Conservation (phyloP, 768 basidiomycete species). For the Terana coerulea region DNA sequence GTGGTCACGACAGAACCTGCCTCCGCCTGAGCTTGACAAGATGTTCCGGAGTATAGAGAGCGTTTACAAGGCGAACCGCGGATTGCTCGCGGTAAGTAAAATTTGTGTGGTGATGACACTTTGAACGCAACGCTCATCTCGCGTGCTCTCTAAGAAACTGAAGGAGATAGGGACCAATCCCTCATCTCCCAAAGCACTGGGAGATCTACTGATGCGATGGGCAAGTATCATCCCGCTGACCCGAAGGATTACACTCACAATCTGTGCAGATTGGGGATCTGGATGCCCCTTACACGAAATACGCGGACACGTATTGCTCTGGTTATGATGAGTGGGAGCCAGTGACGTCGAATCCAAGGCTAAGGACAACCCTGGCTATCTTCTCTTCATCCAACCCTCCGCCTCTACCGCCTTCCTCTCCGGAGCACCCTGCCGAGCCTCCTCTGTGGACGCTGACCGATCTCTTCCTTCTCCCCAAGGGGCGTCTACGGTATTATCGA, state of each 20-base stretch:
- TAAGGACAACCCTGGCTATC: conserved; percentile 59
- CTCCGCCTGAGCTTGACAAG: conserved; percentile 83
- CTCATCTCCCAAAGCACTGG: conserved; percentile 87
- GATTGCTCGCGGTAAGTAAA: conserved; percentile 63
- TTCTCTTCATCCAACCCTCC: conserved; percentile 70
- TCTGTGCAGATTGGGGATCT: conserved; percentile 81
- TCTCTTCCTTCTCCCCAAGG: conserved; percentile 83
- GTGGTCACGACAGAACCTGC: conserved; percentile 94
- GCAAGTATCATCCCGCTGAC: conserved; percentile 42
- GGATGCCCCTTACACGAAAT: conserved; percentile 79
- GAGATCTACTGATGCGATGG: conserved; percentile 97
- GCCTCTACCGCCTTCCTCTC: conserved; percentile 36
- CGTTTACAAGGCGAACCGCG: conserved; percentile 88
- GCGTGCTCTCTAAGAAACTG: conserved; percentile 62
- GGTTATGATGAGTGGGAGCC: conserved; percentile 87
- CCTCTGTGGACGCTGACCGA: conserved; percentile 78
- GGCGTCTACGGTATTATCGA: conserved; percentile 66
- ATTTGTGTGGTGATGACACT: background rate
- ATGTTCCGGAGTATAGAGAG: conserved; percentile 95
- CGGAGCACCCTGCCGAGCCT: conserved; percentile 33
- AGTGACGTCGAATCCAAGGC: conserved; percentile 69
- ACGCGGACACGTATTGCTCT: conserved; percentile 62
- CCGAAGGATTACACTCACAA: background rate
- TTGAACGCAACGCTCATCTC: conserved; percentile 8
- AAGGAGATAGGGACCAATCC: conserved; percentile 93